Evolutionary conservation across 2,329 filamentous ascomycete genomes (phyloP).

Genomic region (Fusarium verrucosum): DNA sequence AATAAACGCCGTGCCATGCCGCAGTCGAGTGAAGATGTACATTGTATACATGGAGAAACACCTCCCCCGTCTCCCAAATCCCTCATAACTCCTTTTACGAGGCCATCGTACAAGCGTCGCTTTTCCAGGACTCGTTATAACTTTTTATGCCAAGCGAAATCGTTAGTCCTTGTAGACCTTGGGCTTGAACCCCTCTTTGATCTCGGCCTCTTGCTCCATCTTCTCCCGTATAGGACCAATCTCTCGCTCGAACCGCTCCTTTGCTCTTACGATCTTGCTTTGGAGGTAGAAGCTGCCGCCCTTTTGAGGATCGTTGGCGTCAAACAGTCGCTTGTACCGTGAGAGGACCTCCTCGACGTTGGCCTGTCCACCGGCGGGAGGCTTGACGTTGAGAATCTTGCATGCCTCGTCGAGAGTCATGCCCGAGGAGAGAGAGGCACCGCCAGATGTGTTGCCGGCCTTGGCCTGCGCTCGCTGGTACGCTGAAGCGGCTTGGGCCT

Average conservation of each 20-base stretch:
- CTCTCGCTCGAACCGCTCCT: conserved; percentile 92
- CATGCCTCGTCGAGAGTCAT: conserved; percentile 96
- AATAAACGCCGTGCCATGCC: conserved; percentile 63
- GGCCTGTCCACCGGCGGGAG: conserved; percentile 75
- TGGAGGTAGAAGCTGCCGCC: conserved; percentile 98
- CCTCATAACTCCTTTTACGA: conserved; percentile 30
- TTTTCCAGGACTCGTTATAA: conserved; percentile 1
- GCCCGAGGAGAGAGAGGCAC: conserved; percentile 69
- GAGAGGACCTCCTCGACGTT: conserved; percentile 83
- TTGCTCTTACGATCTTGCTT: conserved; percentile 91
- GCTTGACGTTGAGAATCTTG: conserved; percentile 95
- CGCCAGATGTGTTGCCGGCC: conserved; percentile 62
- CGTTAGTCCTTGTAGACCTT: conserved; percentile 88
- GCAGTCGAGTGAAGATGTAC: conserved; percentile 64
- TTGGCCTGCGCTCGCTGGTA: conserved; percentile 80
- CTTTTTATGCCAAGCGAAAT: neutral
- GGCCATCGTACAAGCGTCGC: conserved; percentile 34
- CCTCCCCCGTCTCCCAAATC: conserved; percentile 23
- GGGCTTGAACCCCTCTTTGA: conserved; percentile 89
- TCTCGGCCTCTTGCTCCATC: conserved; percentile 77
- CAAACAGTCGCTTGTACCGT: conserved; percentile 94
- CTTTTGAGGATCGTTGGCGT: conserved; percentile 92
- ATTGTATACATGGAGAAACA: conserved; percentile 50
- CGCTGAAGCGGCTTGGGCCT: conserved; percentile 86
- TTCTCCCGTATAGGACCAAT: conserved; percentile 76